Percentiles rank a stretch among this genome's conserved stretches.
phyloP scores from a whole-genome alignment of 2,329 filamentous ascomycete species.

The Sclerotinia sclerotiorum region DNA sequence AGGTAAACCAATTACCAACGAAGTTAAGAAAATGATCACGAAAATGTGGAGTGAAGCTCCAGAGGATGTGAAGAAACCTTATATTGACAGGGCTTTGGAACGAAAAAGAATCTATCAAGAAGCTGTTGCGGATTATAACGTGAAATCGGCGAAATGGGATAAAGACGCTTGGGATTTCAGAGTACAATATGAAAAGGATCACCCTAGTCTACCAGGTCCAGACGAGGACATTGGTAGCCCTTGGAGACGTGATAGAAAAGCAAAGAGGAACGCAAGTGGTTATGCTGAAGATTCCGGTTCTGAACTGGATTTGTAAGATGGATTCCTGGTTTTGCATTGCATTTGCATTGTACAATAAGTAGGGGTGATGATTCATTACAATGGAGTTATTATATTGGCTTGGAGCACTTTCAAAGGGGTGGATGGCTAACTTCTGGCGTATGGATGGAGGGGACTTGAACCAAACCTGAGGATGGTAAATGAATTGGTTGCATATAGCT shows the following conservation, averaged over 20 bases:
- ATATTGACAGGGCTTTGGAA: slow-evolving; percentile 68
- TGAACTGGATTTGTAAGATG: slow-evolving; percentile 32
- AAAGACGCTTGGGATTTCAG: slow-evolving; percentile 57
- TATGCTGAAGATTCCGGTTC: slow-evolving; percentile 40
- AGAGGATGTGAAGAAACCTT: slow-evolving; percentile 71
- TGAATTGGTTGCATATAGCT: slow-evolving; percentile 22
- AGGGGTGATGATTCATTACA: slow-evolving; percentile 16
- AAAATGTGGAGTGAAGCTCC: slow-evolving; percentile 85
- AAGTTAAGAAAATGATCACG: slow-evolving; percentile 81
- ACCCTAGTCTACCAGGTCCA: slow-evolving; percentile 48
- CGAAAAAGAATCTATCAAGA: slow-evolving; percentile 66
- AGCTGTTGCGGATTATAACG: slow-evolving; percentile 59
- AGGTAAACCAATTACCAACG: slow-evolving; percentile 68
- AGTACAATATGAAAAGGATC: slow-evolving; percentile 52
- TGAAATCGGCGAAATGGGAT: slow-evolving; percentile 71
- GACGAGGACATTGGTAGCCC: slow-evolving; percentile 38
- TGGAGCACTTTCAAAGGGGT: slow-evolving; percentile 20
- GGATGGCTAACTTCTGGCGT: slow-evolving; percentile 18
- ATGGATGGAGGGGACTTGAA: slow-evolving; percentile 15
- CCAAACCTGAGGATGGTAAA: slow-evolving; percentile 1
- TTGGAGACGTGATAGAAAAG: slow-evolving; percentile 39
- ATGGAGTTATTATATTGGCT: slow-evolving; percentile 21
- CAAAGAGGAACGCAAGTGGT: slow-evolving; percentile 39
- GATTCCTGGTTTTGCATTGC: slow-evolving; percentile 20
- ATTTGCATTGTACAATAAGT: slow-evolving; percentile 26